Conservation (phyloP, 257 asterid species). For the Przewalskia tangutica region DNA sequence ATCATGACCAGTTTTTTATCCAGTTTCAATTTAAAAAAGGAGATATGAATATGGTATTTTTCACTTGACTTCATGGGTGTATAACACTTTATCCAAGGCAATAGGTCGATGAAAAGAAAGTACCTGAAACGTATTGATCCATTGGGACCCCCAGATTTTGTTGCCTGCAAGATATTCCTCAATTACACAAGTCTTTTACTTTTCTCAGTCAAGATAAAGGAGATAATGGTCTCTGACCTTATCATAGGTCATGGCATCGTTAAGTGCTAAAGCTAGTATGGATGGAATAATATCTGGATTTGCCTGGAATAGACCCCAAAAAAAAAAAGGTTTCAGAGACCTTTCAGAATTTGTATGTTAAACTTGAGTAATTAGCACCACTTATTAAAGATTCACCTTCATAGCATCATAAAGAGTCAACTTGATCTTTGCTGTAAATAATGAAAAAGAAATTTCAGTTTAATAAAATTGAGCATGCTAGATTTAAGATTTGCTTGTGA, state of each 20-base stretch:
- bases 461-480: neutral
- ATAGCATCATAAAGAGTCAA: conserved; percentile 33
- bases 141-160: conserved; percentile 93
- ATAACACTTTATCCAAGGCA: neutral
- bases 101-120: neutral
- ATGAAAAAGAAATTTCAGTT: neutral
- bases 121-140: conserved; percentile 97
- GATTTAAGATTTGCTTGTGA: neutral
- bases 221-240: conserved; percentile 51
- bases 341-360: neutral
- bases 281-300: conserved; percentile 66
- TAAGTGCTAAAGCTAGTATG: conserved; percentile 68
- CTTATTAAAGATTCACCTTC: conserved; percentile 36
- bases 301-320: conserved; percentile 32
- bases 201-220: neutral
- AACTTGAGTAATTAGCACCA: neutral
- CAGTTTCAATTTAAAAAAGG: neutral
- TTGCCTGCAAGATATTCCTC: conserved; percentile 52
- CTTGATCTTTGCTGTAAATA: conserved; percentile 58
- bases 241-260: conserved; percentile 80
- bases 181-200: conserved; percentile 19
- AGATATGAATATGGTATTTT: neutral
- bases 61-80: neutral
- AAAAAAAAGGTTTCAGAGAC: neutral
- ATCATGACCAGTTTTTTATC: neutral